These are phyloP conservation scores for Lathyrus sativus DNA, from an alignment of 306 rosid genomes.

Conservation along the genomic window DNA sequence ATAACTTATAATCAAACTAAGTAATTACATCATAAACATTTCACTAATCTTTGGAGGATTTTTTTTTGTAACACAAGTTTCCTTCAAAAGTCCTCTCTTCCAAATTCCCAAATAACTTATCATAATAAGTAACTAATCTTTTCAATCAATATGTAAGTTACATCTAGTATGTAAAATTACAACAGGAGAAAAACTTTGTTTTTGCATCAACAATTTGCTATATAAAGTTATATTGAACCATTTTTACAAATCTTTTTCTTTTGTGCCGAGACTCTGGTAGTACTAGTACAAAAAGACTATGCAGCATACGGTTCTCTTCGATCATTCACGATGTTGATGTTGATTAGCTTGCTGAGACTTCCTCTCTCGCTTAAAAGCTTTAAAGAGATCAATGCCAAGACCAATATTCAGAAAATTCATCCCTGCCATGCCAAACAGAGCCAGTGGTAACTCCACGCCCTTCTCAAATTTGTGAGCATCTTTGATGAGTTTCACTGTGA, in stretches of 20 bases:
- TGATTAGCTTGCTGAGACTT: slow-evolving; percentile 35
- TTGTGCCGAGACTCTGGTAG: background rate
- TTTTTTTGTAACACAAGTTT: no score
- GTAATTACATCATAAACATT: no score
- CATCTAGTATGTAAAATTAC: background rate
- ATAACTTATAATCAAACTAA: no score
- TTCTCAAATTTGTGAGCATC: slow-evolving; percentile 73
- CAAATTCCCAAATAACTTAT: no score
- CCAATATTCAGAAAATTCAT: slow-evolving; percentile 81
- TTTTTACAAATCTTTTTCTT: background rate
- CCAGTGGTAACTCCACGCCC: slow-evolving; percentile 89
- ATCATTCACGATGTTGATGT: slow-evolving; percentile 52
- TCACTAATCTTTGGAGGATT: no score
- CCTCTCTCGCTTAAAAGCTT: slow-evolving; percentile 70
- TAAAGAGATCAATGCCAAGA: slow-evolving; percentile 84
- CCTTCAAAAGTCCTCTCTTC: no score
- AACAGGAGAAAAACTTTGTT: background rate
- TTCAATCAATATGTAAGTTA: background rate
- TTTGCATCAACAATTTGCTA: background rate
- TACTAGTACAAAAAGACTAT: slow-evolving; percentile 10
- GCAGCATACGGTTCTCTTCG: slow-evolving; percentile 5
- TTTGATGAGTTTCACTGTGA: slow-evolving; percentile 71
- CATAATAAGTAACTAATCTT: background rate
- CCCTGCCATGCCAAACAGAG: slow-evolving; percentile 84
- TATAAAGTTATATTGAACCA: background rate